A percentile compares a stretch with the other conserved stretches of the same genome.
phyloP scores from a whole-genome alignment of 2,329 filamentous ascomycete species.

The Chalaropsis thielavioides region DNA sequence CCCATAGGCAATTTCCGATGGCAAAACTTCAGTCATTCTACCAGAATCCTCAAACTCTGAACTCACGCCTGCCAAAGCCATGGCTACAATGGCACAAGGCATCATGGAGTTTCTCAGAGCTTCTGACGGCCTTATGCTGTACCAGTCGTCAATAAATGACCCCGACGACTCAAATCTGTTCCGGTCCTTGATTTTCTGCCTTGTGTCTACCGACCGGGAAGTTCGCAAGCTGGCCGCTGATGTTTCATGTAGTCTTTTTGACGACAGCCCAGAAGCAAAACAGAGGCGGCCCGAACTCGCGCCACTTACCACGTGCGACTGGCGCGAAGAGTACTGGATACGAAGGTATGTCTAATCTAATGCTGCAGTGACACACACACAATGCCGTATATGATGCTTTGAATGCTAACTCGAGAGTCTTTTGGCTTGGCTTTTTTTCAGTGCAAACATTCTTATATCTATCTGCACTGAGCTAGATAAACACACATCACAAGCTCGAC shows the following conservation, averaged over 20 bases:
- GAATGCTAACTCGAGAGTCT: neutral
- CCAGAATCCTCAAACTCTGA: conserved; percentile 9
- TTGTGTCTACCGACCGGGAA: conserved; percentile 37
- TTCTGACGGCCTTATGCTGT: conserved; percentile 23
- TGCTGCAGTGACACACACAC: neutral
- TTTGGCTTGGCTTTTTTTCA: neutral
- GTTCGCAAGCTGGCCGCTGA: conserved; percentile 35
- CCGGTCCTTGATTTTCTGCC: conserved; percentile 36
- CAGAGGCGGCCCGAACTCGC: conserved; percentile 26
- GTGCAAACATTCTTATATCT: conserved; percentile 13
- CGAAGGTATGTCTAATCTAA: conserved; percentile 38
- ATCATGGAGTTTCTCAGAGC: conserved; percentile 44
- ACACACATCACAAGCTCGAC: conserved; percentile 12
- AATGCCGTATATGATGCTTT: neutral
- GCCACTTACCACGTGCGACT: conserved; percentile 26
- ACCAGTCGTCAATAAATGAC: conserved; percentile 20
- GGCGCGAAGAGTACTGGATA: conserved; percentile 37
- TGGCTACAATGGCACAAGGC: conserved; percentile 33
- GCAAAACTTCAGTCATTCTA: conserved; percentile 7
- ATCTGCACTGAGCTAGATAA: conserved; percentile 15
- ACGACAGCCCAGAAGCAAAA: conserved; percentile 25
- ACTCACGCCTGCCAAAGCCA: conserved; percentile 21
- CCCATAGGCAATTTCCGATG: conserved; percentile 15
- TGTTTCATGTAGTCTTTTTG: conserved; percentile 36
- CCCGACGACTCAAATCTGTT: conserved; percentile 12